Conservation (phyloP, 176 grass and related monocot genomes). For the Tillandsia leiboldiana region DNA sequence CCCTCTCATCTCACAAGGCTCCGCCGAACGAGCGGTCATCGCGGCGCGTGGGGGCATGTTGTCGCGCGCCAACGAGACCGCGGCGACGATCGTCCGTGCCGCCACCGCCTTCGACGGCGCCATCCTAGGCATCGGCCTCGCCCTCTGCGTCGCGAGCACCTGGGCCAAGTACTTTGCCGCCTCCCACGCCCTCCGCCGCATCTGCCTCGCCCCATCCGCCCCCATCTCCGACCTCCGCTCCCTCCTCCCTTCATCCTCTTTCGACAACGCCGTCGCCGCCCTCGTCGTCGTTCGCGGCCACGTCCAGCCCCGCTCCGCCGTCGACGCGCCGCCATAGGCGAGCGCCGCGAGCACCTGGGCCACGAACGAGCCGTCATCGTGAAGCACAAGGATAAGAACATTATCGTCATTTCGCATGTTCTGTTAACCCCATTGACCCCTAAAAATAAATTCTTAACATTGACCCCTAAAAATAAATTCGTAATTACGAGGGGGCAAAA, state of each 20-base stretch:
- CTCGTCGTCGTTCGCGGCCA: slow-evolving; percentile 51
- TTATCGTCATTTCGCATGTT: too few relatives aligned
- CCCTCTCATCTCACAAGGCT: too few relatives aligned
- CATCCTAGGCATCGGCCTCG: slow-evolving; percentile 59
- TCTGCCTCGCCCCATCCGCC: slow-evolving; percentile 37
- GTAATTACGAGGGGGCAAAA: too few relatives aligned
- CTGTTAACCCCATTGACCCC: too few relatives aligned
- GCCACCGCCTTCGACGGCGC: slow-evolving; percentile 71
- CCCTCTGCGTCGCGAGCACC: slow-evolving; percentile 36
- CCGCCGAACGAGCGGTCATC: too few relatives aligned
- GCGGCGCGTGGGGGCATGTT: slow-evolving; percentile 37
- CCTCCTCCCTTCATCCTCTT: slow-evolving; percentile 20
- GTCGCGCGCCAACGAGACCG: slow-evolving; percentile 57
- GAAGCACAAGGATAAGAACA: too few relatives aligned
- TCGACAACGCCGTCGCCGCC: neutral
- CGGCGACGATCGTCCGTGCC: slow-evolving; percentile 42
- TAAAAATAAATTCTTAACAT: too few relatives aligned
- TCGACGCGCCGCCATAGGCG: slow-evolving; percentile 1
- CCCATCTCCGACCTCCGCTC: slow-evolving; percentile 48
- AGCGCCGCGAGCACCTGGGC: too few relatives aligned
- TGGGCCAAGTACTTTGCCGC: slow-evolving; percentile 59
- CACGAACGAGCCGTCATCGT: slow-evolving; percentile 45
- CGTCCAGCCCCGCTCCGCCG: slow-evolving; percentile 30
- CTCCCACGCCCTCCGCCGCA: slow-evolving; percentile 49
- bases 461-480: too few relatives aligned